Percentiles rank a stretch among this genome's conserved stretches.
phyloP scores from a whole-genome alignment of 192 early-diverging fungal genomes.

The Paraglomus occultum region DNA sequence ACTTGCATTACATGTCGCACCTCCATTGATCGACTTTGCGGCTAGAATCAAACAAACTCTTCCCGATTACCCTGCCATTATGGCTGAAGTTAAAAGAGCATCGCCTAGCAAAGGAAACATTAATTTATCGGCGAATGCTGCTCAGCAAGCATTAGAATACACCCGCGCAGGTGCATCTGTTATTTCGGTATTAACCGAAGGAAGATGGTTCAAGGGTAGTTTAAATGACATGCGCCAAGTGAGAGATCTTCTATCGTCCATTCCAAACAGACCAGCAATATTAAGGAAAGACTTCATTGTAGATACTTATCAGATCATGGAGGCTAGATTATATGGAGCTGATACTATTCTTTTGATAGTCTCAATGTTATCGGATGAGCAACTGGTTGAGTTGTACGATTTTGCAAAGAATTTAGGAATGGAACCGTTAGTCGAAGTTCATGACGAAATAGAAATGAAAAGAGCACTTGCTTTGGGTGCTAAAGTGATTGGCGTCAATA shows the following conservation, averaged over 20 bases:
- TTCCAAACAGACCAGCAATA: conserved; percentile 82
- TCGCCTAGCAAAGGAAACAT: conserved; percentile 96
- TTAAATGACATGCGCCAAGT: conserved; percentile 90
- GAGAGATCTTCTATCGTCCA: conserved; percentile 61
- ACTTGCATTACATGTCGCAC: conserved; percentile 70
- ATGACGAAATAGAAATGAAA: conserved; percentile 85
- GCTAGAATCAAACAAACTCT: conserved; percentile 59
- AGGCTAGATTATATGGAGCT: conserved; percentile 93
- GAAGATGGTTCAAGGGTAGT: conserved; percentile 97
- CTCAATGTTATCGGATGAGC: conserved; percentile 77
- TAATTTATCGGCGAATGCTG: conserved; percentile 76
- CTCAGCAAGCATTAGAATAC: conserved; percentile 83
- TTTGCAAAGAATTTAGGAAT: conserved; percentile 82
- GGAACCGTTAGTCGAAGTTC: conserved; percentile 99
- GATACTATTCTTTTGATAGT: conserved; percentile 97
- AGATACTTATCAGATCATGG: conserved; percentile 92
- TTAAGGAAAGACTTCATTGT: conserved; percentile 98
- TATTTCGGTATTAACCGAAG: conserved; percentile 98
- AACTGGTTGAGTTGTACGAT: conserved; percentile 64
- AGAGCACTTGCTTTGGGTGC: conserved; percentile 79
- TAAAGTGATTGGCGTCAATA: conserved; percentile 95
- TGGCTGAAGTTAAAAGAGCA: conserved; percentile 99
- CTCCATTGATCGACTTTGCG: conserved; percentile 76
- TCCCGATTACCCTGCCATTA: conserved; percentile 63
- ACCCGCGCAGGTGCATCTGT: conserved; percentile 86